Conservation (phyloP, 2,329 filamentous ascomycete genomes). For the Rhynchosporium secalis region DNA sequence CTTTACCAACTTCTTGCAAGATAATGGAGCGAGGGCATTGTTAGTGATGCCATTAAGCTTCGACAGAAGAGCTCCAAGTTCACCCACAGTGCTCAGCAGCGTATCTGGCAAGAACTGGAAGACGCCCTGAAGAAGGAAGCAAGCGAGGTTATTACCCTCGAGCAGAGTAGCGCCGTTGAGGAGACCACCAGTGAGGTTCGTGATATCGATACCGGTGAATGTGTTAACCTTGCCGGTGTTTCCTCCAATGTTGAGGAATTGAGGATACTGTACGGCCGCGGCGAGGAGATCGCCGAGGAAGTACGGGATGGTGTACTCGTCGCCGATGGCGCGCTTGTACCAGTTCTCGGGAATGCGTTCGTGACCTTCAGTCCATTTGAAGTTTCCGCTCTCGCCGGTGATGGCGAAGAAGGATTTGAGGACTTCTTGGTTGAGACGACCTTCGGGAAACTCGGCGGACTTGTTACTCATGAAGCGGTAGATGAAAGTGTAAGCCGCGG, state of each 20-base stretch:
- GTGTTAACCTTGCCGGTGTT: constrained; percentile 53
- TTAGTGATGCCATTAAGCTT: not conserved
- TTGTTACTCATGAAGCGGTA: constrained; percentile 34
- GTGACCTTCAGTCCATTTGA: constrained; percentile 20
- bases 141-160: constrained; percentile 51
- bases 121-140: constrained; percentile 45
- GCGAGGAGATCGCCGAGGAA: constrained; percentile 44
- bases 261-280: constrained; percentile 44
- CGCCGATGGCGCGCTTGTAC: constrained; percentile 33
- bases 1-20: constrained; percentile 12
- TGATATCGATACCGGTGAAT: constrained; percentile 49
- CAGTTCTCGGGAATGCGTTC: constrained; percentile 34
- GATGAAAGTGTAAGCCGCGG: constrained; percentile 31
- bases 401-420: constrained; percentile 39
- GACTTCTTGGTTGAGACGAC: constrained; percentile 42
- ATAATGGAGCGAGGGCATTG: not conserved
- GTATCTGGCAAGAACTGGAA: constrained; percentile 46
- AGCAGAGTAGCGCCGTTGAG: constrained; percentile 46
- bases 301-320: constrained; percentile 45
- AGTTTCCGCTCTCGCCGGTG: constrained; percentile 29
- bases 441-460: constrained; percentile 33
- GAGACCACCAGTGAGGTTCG: constrained; percentile 47
- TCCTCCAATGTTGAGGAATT: constrained; percentile 51
- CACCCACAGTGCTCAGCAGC: constrained; percentile 34
- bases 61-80: not conserved